These are phyloP conservation scores for Phytophthora citricola DNA, from an alignment of 352 stramenopile species.

Conservation along the genomic window DNA sequence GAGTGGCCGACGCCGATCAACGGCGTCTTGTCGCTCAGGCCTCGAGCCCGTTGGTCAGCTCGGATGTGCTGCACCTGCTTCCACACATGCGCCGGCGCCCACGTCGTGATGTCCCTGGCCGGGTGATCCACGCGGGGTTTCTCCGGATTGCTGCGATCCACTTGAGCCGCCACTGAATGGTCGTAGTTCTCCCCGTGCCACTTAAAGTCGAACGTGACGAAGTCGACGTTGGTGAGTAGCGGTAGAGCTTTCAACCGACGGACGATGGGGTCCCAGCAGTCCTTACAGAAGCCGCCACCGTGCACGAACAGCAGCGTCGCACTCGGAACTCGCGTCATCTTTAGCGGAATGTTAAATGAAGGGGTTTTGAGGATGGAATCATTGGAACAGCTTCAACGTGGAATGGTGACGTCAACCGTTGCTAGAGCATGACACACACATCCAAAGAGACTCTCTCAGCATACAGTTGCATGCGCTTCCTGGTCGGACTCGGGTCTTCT, in stretches of 20 bases:
- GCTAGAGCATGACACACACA: constrained; percentile 11
- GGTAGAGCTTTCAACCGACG: constrained; percentile 34
- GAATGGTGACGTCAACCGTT: constrained; percentile 33
- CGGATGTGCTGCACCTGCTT: constrained; percentile 36
- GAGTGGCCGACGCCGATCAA: constrained; percentile 63
- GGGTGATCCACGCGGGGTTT: constrained; percentile 50
- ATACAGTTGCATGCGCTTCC: constrained; percentile 17
- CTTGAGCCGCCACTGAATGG: constrained; percentile 25
- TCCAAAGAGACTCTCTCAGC: constrained; percentile 5
- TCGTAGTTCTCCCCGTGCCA: constrained; percentile 52
- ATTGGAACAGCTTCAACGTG: constrained; percentile 25
- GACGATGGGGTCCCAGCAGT: constrained; percentile 57
- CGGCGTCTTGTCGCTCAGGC: constrained; percentile 26
- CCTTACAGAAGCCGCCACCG: constrained; percentile 48
- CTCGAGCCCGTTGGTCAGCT: constrained; percentile 16
- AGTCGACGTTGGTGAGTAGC: constrained; percentile 34
- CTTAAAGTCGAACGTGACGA: constrained; percentile 44
- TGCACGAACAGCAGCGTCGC: constrained; percentile 52
- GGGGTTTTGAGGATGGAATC: neutral
- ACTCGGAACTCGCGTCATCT: constrained; percentile 20
- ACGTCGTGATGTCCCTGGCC: constrained; percentile 31
- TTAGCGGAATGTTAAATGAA: constrained; percentile 14
- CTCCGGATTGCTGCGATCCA: constrained; percentile 37
- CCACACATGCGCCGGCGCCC: constrained; percentile 34
- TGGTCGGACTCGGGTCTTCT: constrained; percentile 1